Percentiles rank a stretch among this genome's conserved stretches.
Conservation (phyloP, 352 stramenopile genomes). For the Chrysophaeum taylorii region DNA sequence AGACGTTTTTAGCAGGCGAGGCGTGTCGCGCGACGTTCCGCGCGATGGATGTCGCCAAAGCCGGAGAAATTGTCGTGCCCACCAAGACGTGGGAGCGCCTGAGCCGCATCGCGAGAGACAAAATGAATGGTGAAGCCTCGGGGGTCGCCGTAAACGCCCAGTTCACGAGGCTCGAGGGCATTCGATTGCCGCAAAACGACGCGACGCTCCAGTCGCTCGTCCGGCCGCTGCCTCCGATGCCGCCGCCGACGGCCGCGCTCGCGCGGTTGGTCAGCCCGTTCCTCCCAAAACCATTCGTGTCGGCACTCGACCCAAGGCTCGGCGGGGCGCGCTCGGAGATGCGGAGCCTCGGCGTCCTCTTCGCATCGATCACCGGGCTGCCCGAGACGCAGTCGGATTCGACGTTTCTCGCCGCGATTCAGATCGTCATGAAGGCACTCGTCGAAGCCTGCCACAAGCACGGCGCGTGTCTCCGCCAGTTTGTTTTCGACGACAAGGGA, state of each 20-base stretch:
- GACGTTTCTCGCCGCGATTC: conserved; percentile 13
- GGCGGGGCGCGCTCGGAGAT: not conserved
- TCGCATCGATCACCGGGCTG: not conserved
- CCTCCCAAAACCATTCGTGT: not conserved
- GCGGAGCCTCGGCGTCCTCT: conserved; percentile 6
- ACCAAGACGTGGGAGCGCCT: not conserved
- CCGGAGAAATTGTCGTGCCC: not conserved
- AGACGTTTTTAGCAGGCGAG: not conserved
- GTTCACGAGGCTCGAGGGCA: too few relatives aligned
- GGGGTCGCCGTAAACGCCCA: too few relatives aligned
- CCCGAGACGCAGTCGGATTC: not conserved
- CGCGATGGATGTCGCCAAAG: not conserved
- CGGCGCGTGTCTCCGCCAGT: conserved; percentile 55
- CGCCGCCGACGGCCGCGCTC: not conserved
- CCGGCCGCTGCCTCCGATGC: not conserved
- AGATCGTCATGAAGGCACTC: conserved; percentile 15
- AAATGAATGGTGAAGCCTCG: too few relatives aligned
- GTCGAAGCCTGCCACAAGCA: conserved; percentile 12
- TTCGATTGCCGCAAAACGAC: too few relatives aligned
- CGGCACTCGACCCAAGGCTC: not conserved
- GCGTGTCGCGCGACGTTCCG: not conserved
- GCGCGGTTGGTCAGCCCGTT: not conserved
- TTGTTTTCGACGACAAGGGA: conserved; percentile 72
- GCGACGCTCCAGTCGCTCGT: too few relatives aligned
- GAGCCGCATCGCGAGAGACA: too few relatives aligned